A percentile compares a stretch with the other conserved stretches of the same genome.
Evolutionary conservation across 441 rosid genomes (phyloP).

Genomic region (Corymbia citriodora): DNA sequence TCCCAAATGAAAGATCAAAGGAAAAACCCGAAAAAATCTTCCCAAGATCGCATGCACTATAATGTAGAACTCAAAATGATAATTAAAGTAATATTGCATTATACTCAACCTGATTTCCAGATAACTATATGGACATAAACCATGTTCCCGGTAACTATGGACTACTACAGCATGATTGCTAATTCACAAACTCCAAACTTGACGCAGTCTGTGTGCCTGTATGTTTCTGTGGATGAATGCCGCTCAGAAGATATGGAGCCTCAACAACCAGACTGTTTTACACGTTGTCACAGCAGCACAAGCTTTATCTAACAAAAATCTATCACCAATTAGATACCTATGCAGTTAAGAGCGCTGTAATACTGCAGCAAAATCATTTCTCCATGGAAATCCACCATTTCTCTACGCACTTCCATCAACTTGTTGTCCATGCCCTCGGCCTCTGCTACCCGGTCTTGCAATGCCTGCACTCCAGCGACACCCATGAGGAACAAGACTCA

Average conservation of each 20-base stretch:
- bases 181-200: not conserved
- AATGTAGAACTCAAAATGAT: too few species aligned
- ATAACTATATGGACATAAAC: not conserved
- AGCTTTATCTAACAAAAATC: not conserved
- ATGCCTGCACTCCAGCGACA: slow-evolving; percentile 36
- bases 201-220: not conserved
- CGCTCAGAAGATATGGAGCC: not conserved
- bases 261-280: not conserved
- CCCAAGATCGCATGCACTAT: not conserved
- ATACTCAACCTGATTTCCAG: not conserved
- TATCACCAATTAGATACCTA: slow-evolving; percentile 29
- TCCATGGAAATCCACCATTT: slow-evolving; percentile 81
- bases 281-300: not conserved
- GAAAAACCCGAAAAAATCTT: not conserved
- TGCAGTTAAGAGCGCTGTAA: slow-evolving; percentile 87
- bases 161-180: not conserved
- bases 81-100: too few species aligned
- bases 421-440: slow-evolving; percentile 39
- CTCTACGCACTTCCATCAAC: slow-evolving; percentile 46
- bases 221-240: not conserved
- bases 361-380: slow-evolving; percentile 89
- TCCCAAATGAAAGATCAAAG: too few species aligned
- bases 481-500: not conserved
- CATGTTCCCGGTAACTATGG: not conserved
- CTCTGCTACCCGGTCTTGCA: slow-evolving; percentile 56